Evolutionary conservation across 2,329 filamentous ascomycete species (phyloP).

Genomic region (Penicillium sp.): DNA sequence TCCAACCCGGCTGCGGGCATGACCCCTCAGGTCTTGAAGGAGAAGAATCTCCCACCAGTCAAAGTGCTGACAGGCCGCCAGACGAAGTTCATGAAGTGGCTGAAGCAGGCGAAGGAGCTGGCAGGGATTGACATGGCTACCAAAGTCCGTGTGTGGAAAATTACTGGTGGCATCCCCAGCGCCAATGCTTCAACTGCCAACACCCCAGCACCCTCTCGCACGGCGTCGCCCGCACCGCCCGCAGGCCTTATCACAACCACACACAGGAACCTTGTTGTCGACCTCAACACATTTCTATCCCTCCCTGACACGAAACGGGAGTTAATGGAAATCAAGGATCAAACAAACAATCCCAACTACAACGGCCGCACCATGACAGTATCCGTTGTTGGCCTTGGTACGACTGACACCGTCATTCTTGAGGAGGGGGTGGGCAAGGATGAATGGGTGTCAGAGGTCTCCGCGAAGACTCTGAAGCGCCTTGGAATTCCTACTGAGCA

Average conservation of each 20-base stretch:
- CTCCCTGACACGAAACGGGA: constrained; percentile 67
- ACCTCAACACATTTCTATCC: constrained; percentile 62
- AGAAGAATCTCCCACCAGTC: constrained; percentile 62
- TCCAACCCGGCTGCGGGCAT: constrained; percentile 60
- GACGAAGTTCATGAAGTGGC: constrained; percentile 70
- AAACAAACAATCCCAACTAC: constrained; percentile 72
- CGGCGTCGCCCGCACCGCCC: constrained; percentile 46
- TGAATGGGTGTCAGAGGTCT: constrained; percentile 57
- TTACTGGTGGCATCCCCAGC: constrained; percentile 51
- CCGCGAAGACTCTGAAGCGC: constrained; percentile 45
- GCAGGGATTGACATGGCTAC: constrained; percentile 67
- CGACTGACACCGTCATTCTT: constrained; percentile 75
- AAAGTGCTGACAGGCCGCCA: constrained; percentile 71
- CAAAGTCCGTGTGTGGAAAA: constrained; percentile 76
- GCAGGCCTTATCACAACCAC: constrained; percentile 43
- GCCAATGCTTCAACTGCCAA: constrained; percentile 44
- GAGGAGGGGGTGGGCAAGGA: constrained; percentile 71
- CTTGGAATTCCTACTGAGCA: constrained; percentile 52
- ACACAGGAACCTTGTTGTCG: constrained; percentile 58
- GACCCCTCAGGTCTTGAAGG: constrained; percentile 61
- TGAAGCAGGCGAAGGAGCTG: constrained; percentile 70
- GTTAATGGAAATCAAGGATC: constrained; percentile 63
- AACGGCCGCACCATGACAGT: constrained; percentile 69
- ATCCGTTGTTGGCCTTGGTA: constrained; percentile 65
- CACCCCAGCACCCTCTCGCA: constrained; percentile 46